Percentiles rank a stretch among this genome's conserved stretches.
phyloP scores from a whole-genome alignment of 1,284 basidiomycete species.

The Sporisorium sorghi region DNA sequence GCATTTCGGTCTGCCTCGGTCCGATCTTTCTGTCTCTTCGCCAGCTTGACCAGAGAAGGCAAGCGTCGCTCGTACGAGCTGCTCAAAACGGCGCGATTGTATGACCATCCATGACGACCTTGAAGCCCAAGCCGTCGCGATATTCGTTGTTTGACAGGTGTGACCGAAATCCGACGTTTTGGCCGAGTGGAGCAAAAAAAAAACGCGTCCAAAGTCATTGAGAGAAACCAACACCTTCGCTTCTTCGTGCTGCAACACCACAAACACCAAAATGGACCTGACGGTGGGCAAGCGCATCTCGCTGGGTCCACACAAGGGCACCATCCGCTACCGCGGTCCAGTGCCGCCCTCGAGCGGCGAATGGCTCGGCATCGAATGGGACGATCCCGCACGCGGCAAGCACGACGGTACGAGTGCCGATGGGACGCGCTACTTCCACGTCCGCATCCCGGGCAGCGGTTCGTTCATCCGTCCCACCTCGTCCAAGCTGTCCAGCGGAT shows the following conservation, averaged over 20 bases:
- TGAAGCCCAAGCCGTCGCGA: neutral
- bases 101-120: constrained; percentile 15
- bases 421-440: constrained; percentile 79
- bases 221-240: constrained; percentile 22
- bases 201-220: neutral
- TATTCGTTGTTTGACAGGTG: constrained; percentile 8
- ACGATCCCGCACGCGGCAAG: constrained; percentile 83
- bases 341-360: constrained; percentile 77
- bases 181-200: neutral
- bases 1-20: too few species aligned
- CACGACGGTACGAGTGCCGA: constrained; percentile 83
- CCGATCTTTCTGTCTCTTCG: too few species aligned
- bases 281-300: constrained; percentile 50
- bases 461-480: constrained; percentile 57
- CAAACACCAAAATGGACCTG: constrained; percentile 15
- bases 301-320: constrained; percentile 68
- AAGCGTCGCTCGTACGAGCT: neutral
- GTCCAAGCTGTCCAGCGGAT: constrained; percentile 55
- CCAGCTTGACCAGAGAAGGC: neutral
- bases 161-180: constrained; percentile 11
- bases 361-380: constrained; percentile 97
- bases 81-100: too few species aligned
- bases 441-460: constrained; percentile 47
- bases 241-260: neutral
- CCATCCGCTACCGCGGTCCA: constrained; percentile 78